A percentile compares a stretch with the other conserved stretches of the same genome.
These are phyloP conservation scores for Pseudotsuga menziesii DNA, from an alignment of 75 land plant species.

Conservation along the genomic window DNA sequence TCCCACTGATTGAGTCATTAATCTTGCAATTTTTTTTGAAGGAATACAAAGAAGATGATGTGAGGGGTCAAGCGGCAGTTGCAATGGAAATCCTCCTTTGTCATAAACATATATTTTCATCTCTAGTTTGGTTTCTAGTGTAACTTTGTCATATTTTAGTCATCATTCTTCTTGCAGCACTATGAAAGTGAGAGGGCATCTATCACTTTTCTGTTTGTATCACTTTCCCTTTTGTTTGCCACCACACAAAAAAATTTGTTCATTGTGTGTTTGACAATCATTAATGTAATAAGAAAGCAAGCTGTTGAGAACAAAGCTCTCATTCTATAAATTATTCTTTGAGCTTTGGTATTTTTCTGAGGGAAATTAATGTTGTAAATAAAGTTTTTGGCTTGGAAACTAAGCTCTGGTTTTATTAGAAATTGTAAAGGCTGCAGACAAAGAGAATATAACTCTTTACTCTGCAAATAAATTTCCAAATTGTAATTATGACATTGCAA, in stretches of 20 bases:
- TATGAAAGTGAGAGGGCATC: slow-evolving; percentile 8
- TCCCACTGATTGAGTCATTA: slow-evolving; percentile 6
- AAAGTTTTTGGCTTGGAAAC: not conserved
- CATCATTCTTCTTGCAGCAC: not conserved
- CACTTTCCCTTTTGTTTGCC: not conserved
- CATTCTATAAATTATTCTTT: not conserved
- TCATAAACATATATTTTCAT: not conserved
- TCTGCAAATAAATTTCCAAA: no score
- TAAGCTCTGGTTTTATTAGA: no score
- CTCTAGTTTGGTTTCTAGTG: not conserved
- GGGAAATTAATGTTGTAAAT: not conserved
- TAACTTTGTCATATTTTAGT: not conserved
- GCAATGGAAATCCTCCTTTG: slow-evolving; percentile 8
- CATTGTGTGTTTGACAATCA: not conserved
- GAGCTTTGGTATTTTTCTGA: not conserved
- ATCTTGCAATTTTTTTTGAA: slow-evolving; percentile 3
- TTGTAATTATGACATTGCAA: no score
- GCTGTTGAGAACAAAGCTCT: not conserved
- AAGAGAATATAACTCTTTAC: no score
- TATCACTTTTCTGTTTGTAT: no score
- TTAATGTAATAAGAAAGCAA: not conserved
- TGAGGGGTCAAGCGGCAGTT: not conserved
- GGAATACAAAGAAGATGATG: not conserved
- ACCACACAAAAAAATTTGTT: not conserved
- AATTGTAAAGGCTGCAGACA: no score